Evolutionary conservation across 345 rosid genomes (phyloP).

Genomic region (Ceriops decandra): DNA sequence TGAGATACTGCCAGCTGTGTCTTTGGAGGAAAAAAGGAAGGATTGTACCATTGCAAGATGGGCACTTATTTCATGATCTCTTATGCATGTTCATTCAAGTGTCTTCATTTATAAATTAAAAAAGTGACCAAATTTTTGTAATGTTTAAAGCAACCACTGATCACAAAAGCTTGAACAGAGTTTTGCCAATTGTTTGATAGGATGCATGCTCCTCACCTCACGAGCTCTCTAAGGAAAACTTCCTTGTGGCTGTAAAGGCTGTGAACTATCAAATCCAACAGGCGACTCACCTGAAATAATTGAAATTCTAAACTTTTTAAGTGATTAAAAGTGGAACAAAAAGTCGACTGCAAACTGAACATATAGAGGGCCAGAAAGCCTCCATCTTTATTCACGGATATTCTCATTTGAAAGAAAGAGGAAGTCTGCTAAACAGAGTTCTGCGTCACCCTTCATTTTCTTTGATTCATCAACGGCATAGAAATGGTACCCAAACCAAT

Average conservation of each 20-base stretch:
- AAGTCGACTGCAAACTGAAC: neutral
- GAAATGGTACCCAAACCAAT: neutral
- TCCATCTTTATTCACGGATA: neutral
- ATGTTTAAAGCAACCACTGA: too few relatives aligned
- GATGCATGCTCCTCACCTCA: constrained; percentile 59
- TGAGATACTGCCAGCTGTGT: neutral
- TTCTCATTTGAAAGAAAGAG: too few relatives aligned
- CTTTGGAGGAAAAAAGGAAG: neutral
- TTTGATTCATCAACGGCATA: neutral
- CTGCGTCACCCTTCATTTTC: neutral
- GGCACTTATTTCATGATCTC: neutral
- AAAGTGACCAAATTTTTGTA: neutral
- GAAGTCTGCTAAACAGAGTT: too few relatives aligned
- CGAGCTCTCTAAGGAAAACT: constrained; percentile 88
- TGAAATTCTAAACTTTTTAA: constrained; percentile 7
- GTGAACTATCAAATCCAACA: constrained; percentile 80
- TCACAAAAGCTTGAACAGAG: too few relatives aligned
- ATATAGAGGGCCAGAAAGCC: neutral
- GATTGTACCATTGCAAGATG: neutral
- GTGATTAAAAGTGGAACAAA: neutral
- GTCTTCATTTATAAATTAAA: neutral
- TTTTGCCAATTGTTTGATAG: neutral
- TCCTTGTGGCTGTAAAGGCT: constrained; percentile 80
- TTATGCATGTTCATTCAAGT: neutral
- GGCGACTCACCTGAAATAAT: constrained; percentile 71